Conservation (phyloP, 2,329 filamentous ascomycete genomes). For the Dactylellina cionopaga region DNA sequence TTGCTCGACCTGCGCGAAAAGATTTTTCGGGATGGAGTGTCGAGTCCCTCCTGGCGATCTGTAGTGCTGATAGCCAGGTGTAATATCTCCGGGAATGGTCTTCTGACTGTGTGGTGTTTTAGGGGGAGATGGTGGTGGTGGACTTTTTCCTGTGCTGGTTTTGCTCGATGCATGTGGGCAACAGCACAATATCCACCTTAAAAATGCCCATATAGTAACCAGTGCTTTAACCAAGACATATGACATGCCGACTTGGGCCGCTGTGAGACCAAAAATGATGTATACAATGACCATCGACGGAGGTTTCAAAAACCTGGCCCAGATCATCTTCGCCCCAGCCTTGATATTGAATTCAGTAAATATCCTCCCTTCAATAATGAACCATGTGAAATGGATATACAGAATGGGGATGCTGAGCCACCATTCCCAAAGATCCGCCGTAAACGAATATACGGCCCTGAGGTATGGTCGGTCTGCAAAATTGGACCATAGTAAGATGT, state of each 20-base stretch:
- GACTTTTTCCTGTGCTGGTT: too few relatives aligned
- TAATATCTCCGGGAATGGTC: background rate
- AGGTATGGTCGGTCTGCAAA: too few relatives aligned
- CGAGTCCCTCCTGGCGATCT: slow-evolving; percentile 7
- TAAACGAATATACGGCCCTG: too few relatives aligned
- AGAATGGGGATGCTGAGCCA: too few relatives aligned
- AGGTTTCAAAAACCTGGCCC: slow-evolving; percentile 10
- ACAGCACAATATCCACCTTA: background rate
- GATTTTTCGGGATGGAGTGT: background rate
- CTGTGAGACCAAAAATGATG: background rate
- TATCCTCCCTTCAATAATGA: background rate
- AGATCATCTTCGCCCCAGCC: background rate
- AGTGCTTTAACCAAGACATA: background rate
- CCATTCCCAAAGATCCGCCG: too few relatives aligned
- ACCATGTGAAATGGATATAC: too few relatives aligned
- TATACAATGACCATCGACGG: background rate
- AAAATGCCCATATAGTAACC: background rate
- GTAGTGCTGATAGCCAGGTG: too few relatives aligned
- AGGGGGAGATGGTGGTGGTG: background rate
- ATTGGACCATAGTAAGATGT: background rate
- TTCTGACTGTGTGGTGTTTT: background rate
- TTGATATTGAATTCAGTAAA: background rate
- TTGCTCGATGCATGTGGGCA: too few relatives aligned
- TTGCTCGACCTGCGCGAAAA: too few relatives aligned
- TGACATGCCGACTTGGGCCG: background rate